Conservation (phyloP, 768 basidiomycete genomes). For the Xerocomus brunneocitrinus region DNA sequence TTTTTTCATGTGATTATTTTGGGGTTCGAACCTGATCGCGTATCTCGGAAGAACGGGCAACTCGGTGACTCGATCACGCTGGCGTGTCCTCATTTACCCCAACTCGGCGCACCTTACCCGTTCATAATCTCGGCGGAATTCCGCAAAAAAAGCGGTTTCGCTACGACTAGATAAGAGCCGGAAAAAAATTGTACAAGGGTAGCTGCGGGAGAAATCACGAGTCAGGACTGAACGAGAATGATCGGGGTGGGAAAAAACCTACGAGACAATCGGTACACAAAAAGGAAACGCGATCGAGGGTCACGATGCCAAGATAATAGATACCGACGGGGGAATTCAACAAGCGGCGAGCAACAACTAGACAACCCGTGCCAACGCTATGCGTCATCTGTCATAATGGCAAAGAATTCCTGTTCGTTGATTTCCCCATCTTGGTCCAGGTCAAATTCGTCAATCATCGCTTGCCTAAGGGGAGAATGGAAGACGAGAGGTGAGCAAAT, state of each 20-base stretch:
- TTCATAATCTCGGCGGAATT: conserved; percentile 19
- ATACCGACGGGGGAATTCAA: conserved; percentile 6
- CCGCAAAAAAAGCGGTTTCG: not conserved
- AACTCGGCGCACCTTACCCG: conserved; percentile 11
- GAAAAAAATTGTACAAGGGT: conserved; percentile 12
- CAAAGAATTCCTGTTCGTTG: conserved; percentile 92
- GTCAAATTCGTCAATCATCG: conserved; percentile 99
- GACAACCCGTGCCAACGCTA: conserved; percentile 24
- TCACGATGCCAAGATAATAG: conserved; percentile 17
- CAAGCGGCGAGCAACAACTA: no score
- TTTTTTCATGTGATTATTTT: conserved; percentile 17
- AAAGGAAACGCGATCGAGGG: conserved; percentile 19
- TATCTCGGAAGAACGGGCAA: conserved; percentile 1
- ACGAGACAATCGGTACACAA: conserved; percentile 12
- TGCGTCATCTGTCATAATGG: conserved; percentile 94
- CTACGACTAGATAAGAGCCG: not conserved
- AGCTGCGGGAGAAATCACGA: conserved; percentile 14
- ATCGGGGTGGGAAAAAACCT: conserved; percentile 21
- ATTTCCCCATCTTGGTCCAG: conserved; percentile 98
- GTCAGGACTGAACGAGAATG: conserved; percentile 11
- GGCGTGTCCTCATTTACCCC: conserved; percentile 11
- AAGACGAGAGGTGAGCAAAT: conserved; percentile 31
- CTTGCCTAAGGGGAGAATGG: conserved; percentile 61
- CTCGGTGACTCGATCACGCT: not conserved
- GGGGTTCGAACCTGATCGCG: not conserved